A percentile compares a stretch with the other conserved stretches of the same genome.
Evolutionary conservation across 2,329 filamentous ascomycete genomes (phyloP).

Genomic region (Sphaerulina vaccinii): DNA sequence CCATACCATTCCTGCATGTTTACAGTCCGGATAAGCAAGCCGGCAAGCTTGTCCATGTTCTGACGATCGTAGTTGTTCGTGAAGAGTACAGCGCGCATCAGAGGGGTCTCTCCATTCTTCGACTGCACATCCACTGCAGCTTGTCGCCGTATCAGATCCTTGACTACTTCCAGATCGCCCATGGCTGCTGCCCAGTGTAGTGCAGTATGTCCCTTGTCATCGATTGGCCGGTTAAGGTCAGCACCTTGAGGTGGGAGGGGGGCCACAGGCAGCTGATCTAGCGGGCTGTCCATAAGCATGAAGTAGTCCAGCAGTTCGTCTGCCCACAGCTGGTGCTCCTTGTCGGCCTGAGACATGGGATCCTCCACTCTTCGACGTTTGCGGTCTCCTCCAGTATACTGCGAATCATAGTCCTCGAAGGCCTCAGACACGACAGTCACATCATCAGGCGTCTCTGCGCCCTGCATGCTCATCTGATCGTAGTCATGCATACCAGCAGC

Average conservation of each 20-base stretch:
- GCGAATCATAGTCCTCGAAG: conserved; percentile 78
- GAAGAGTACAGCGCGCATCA: conserved; percentile 93
- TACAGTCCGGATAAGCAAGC: conserved; percentile 79
- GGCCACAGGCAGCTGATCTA: conserved; percentile 63
- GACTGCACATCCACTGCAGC: conserved; percentile 70
- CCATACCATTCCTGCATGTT: conserved; percentile 75
- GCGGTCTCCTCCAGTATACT: conserved; percentile 55
- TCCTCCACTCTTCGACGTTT: conserved; percentile 78
- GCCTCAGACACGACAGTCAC: conserved; percentile 79
- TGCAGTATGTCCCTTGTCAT: conserved; percentile 87
- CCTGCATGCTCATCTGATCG: conserved; percentile 31
- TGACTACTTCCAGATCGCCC: conserved; percentile 91
- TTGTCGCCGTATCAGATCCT: conserved; percentile 77
- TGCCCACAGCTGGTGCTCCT: conserved; percentile 85
- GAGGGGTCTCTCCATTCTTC: conserved; percentile 71
- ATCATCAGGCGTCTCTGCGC: conserved; percentile 78
- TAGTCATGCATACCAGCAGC: conserved; percentile 47
- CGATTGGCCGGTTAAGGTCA: conserved; percentile 87
- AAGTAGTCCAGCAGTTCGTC: conserved; percentile 96
- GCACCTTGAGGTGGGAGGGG: conserved; percentile 83
- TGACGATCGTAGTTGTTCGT: conserved; percentile 96
- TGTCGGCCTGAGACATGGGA: conserved; percentile 61
- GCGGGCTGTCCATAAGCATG: conserved; percentile 56
- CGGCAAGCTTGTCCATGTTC: conserved; percentile 81
- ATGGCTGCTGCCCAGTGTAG: conserved; percentile 97